Evolutionary conservation across 768 basidiomycete genomes (phyloP).

Genomic region (Roridomyces roridus): DNA sequence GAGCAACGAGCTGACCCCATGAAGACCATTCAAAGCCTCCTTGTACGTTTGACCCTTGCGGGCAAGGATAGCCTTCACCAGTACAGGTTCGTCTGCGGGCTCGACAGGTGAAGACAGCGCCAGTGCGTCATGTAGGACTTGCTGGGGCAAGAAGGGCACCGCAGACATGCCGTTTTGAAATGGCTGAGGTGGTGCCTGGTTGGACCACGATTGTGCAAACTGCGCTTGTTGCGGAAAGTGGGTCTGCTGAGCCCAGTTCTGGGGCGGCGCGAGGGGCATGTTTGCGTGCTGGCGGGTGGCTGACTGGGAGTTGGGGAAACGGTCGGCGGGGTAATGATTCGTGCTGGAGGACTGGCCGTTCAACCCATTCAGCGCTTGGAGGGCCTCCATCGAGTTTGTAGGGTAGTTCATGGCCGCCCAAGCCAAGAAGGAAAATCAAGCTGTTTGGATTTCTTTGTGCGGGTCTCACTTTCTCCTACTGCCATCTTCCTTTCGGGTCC

Average conservation of each 20-base stretch:
- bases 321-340: no score
- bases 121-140: slow-evolving; percentile 63
- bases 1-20: slow-evolving; percentile 55
- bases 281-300: slow-evolving; percentile 2
- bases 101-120: slow-evolving; percentile 60
- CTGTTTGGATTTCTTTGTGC: no score
- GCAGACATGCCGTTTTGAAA: slow-evolving; percentile 27
- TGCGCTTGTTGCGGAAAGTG: slow-evolving; percentile 32
- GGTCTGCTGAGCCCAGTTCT: slow-evolving; percentile 22
- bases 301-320: not conserved
- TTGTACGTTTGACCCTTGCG: slow-evolving; percentile 60
- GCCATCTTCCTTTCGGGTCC: no score
- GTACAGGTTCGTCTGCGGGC: slow-evolving; percentile 61
- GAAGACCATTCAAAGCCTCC: slow-evolving; percentile 69
- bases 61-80: slow-evolving; percentile 56
- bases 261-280: slow-evolving; percentile 4
- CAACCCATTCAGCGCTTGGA: not conserved
- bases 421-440: not conserved
- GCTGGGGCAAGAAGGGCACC: slow-evolving; percentile 51
- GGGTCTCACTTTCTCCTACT: no score
- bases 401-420: no score
- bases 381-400: not conserved
- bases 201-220: slow-evolving; percentile 37
- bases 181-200: slow-evolving; percentile 37
- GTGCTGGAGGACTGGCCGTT: no score